Evolutionary conservation across 805 yeast species (phyloP), one percentile per base, ranked within the genome.

Genomic region (Starmerella ratchasimensis): DNA sequence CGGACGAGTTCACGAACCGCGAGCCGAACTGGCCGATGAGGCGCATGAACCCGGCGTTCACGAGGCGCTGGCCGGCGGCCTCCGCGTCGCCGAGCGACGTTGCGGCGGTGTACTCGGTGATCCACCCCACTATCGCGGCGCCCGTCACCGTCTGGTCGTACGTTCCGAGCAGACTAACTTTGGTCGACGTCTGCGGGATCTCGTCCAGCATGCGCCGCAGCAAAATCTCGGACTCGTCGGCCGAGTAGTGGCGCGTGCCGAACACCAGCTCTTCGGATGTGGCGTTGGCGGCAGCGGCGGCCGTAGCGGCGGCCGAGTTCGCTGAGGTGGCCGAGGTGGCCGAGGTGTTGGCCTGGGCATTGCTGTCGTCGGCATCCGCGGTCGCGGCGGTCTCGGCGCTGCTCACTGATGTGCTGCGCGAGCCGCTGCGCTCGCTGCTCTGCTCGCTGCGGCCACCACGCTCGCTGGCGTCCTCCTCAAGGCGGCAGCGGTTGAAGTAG

Each of bases 401-500:
- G 5, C 8, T 8, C 17, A 5, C 10, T 9, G 15, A 5, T 13
- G 8, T 13, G 17, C 10, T n/a, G 4, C 24, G n/a, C 10, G 5
- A 14, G 6, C 28, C 34, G 7, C 14, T 23, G 19, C 8, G 9
- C 15, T 20, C 26, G n/a, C 6, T 25, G 28, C 28, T 25, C 11
- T 8, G 8, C 7, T 15, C 5, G 14, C 10, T 5, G 13, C 16
- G 19, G 4, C 5, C 29, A 10, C 13, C 29, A 17, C 6, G 7
- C 15, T 6, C 28, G 13, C 14, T 23, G 17, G 10, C 42, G 39
- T 77, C 81, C 54, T 81, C 93, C 37, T 79, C 63, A 42, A 72
- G 60, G 36, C 93, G 63, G 56, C 90, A 80, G 53, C 76, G 78
- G 57, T 75, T 79, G 64, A 78, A 80, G 55, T 82, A 82, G 39